Base-by-base conservation (phyloP, 495 filamentous ascomycete genomes). In the Aspergillus funiculosus region DNA sequence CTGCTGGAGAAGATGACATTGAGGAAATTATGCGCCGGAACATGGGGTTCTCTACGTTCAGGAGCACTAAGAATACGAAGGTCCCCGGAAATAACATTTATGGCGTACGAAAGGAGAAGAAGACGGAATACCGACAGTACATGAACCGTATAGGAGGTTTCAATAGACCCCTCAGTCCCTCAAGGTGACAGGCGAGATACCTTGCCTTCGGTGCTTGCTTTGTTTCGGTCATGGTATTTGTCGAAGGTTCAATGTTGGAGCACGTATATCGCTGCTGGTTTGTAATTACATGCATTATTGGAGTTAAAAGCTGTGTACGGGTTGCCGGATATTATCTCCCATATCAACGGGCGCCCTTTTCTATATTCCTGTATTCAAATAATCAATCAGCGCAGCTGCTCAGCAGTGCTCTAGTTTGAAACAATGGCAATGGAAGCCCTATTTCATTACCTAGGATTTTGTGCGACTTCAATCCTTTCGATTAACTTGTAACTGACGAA, bases 111-210 rank as follows among this genome's bases (percentile, higher is more conserved):
- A 96, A 94, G 74, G 91, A 94, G 71, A 97, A 94, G 81, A 87
- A 87, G 76, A 86, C 84, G 5, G 80, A 94, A 74, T 96, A 96
- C 59, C 74, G 92, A 59, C 92, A 98, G 77, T 98, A 98, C 63
- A 98, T 98, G 92, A 98, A 98, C 64, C 83, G 92, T 43, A 67
- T 81, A n/a, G 91, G 91, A 34, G 92, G 92, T 31, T 98, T 98
- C 74, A 98, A 98, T 65, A 72, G 92, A 57, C 89, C 92, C 29
- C 75, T 98, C 49, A 81, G 77, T 60, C 81, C 81, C n/a, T 64
- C 66, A 36, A 62, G 68, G 43, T 62, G 52, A 60, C 49, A 34
- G 10, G 24, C 10, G 26, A 35, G 21, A 30, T 34, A 30, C 32
- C 35, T 19, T 32, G 20, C 22, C 43, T 34, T 34, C n/a, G 37